These are phyloP conservation scores for Mycosphaerella arachidis DNA, from an alignment of 2,329 filamentous ascomycete genomes.

Conservation along the genomic window DNA sequence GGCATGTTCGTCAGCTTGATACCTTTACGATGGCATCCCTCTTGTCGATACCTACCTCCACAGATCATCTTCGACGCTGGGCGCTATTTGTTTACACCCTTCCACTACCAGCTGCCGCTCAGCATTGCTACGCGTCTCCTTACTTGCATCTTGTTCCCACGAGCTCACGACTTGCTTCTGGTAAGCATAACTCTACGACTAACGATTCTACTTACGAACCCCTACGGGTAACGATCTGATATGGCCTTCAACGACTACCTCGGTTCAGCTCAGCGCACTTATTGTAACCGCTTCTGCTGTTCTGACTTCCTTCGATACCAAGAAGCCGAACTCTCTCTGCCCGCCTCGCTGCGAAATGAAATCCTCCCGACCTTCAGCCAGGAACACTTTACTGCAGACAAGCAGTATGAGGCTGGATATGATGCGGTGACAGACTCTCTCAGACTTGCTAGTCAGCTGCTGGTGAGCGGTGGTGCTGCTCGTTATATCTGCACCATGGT, in stretches of 20 bases:
- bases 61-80: neutral
- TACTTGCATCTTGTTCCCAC: neutral
- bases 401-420: neutral
- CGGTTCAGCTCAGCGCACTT: neutral
- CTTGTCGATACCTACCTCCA: neutral
- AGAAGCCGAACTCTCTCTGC: neutral
- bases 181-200: neutral
- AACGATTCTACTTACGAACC: neutral
- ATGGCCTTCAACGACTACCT: neutral
- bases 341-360: neutral
- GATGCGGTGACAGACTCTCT: neutral
- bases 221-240: neutral
- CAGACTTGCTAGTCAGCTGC: neutral
- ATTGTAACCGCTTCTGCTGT: conserved; percentile 4
- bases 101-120: neutral
- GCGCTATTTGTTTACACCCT: neutral
- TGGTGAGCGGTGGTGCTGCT: neutral
- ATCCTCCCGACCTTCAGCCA: neutral
- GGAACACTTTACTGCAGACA: neutral
- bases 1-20: neutral
- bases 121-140: neutral
- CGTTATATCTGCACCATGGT: conserved; percentile 1
- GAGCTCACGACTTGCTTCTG: neutral
- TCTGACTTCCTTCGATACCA: conserved; percentile 2
- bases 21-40: neutral